Evolutionary conservation across 331 rosid species (phyloP), one percentile per base, ranked within the genome.

Genomic region (Quercus lobata): DNA sequence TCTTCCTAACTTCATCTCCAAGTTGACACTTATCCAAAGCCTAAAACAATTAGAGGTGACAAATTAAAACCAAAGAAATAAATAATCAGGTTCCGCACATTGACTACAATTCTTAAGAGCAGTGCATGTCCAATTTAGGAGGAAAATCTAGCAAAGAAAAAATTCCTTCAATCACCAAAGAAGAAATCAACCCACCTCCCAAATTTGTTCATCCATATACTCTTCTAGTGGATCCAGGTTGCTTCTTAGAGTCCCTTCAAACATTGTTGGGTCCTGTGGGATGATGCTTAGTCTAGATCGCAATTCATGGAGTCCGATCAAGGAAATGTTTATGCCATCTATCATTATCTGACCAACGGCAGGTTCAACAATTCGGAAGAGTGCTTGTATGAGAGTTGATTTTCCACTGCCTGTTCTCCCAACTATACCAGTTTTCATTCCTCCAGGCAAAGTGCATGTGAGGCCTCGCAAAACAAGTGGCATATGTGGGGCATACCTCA

Each of bases 381-480:
- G 91, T 72, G 98, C 82, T 65, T 91, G 98, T 66, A 93, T 91
- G 56, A 93, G 90, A 57, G 98, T 91, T 41, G 97, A 71, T 83
- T 93, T 93, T 21, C 98, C 98, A 16, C 96, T 90, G 72, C 98
- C 98, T 19, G 98, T 93, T 90, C 98, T 90, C 19, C 97, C 98
- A 21, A 93, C 98, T 76, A 93, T 91, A 74, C 98, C 97, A 22
- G 90, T 88, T 85, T 84, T 90, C 85, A 71, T 66, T 60, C 94
- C 97, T 58, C 97, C 94, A 2, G 72, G 86, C 21, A 91, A 90
- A 62, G 86, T 91, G 85, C 98, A 93, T 0, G 97, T 87, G 77
- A 93, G 68, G 34, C 96, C 97, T 49, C 86, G 90, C 87, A 93
- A 75, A 79, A 93, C 95, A 56, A 93, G 92, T 6, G 98, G 98